Conservation (phyloP, 176 grass and related monocot genomes). For the Hyparrhenia diplandra region DNA sequence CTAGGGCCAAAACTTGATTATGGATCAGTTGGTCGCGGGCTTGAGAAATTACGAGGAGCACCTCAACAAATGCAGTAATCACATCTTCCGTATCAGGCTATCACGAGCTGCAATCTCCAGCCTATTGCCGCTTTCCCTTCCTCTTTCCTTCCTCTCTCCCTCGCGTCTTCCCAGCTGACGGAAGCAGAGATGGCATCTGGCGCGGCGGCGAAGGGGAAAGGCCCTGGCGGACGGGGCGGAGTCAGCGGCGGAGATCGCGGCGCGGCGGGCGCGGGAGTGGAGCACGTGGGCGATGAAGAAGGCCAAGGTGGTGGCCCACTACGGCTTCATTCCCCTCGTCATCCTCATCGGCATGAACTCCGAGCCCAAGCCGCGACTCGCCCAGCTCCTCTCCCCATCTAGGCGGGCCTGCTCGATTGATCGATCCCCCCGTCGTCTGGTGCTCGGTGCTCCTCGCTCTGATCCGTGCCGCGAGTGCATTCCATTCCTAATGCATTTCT, state of each 20-base stretch:
- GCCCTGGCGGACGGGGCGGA: constrained; percentile 9
- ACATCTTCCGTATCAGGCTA: too few species aligned
- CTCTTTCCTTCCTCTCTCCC: not conserved
- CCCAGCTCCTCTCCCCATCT: constrained; percentile 56
- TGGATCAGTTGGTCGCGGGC: too few species aligned
- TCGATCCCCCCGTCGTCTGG: not conserved
- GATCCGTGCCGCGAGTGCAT: not conserved
- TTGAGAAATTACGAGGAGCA: not conserved
- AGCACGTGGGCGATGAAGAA: constrained; percentile 75
- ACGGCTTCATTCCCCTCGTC: constrained; percentile 64
- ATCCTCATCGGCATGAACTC: constrained; percentile 68
- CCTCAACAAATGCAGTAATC: too few species aligned
- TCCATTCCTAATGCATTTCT: not conserved
- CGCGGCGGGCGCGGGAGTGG: constrained; percentile 41
- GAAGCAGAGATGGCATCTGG: constrained; percentile 15
- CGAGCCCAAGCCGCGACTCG: constrained; percentile 45
- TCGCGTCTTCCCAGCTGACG: not conserved
- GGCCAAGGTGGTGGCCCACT: constrained; percentile 63
- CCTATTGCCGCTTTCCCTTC: too few species aligned
- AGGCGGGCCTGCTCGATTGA: constrained; percentile 37
- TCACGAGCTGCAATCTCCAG: too few species aligned
- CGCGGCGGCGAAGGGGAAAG: constrained; percentile 34
- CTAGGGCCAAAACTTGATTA: too few species aligned
- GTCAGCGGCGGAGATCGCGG: not conserved
- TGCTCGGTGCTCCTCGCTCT: constrained; percentile 25